Base-by-base conservation (phyloP, 1,139 yeast species). In the Suhomyces atakaporum region DNA sequence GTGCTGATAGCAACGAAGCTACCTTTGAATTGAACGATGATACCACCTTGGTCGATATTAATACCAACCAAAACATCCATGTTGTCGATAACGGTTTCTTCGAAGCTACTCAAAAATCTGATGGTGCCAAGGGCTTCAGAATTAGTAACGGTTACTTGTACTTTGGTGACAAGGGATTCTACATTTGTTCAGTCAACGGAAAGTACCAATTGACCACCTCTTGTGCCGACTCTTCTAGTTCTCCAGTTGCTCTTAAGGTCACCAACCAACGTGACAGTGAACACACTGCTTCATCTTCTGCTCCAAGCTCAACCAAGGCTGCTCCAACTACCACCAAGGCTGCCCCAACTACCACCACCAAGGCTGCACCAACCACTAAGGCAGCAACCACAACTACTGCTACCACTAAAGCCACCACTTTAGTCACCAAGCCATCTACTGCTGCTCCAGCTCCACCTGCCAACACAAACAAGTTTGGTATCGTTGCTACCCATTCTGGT, bases 401-500 rank as follows among this genome's bases (percentile, higher is more conserved):
- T 23, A 19, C 25, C 27, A 33, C 42, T 24, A 31, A 32, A 39
- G 29, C 44, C 13, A 16, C 36, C 25, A 34, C 16, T 21, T 6
- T 40, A 37, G 29, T 43, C 11, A 21, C 37, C 13, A 15, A 30
- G 5, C 9, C n/a, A n/a, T n/a, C 38, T 9, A n/a, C 32, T 12
- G 27, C 31, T 15, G 18, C 28, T 14, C 20, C 28, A 4, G 27
- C 36, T 16, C 15, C 37, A 9, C 21, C 33, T 14, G 22, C 36
- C 11, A 12, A n/a, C 7, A 33, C 13, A 11, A 39, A 29, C 27
- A 32, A 41, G 25, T 51, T 52, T 27, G 51, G 53, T 13, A 37
- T 54, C 13, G 36, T 54, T 18, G 44, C 56, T 29, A 50, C 49
- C 30, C 49, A 43, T 27, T 54, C 60, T 6, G 62, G 62, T 6